phyloP scores from a whole-genome alignment of 192 early-diverging fungal genomes.

The Neocallimastix lanati region DNA sequence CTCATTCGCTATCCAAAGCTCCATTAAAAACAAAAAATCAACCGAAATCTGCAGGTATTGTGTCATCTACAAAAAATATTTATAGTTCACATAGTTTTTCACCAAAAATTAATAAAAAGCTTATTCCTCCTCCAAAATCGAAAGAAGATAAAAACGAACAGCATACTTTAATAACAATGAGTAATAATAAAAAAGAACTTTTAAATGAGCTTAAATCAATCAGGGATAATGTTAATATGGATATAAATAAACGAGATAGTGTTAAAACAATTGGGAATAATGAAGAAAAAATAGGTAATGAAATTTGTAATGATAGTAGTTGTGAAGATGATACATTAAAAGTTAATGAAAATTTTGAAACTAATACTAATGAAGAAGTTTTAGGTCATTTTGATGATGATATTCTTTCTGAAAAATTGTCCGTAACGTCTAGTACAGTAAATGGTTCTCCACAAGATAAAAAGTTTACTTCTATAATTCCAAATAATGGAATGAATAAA shows the following conservation, averaged over 20 bases:
- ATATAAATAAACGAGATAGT: background rate
- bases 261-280: background rate
- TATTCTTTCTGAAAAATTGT: background rate
- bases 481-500: background rate
- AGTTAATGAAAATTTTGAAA: background rate
- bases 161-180: background rate
- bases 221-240: background rate
- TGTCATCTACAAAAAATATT: background rate
- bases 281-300: background rate
- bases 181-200: background rate
- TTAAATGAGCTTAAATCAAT: background rate
- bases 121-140: background rate
- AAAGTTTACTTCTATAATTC: background rate
- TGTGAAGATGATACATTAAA: background rate
- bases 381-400: background rate
- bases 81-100: background rate
- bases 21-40: background rate
- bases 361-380: background rate
- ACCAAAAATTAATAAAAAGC: background rate
- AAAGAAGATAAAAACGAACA: too few relatives aligned
- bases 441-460: background rate
- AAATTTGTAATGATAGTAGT: background rate
- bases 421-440: background rate
- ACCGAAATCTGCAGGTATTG: background rate
- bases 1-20: background rate